Evolutionary conservation across 2,329 filamentous ascomycete species (phyloP), one percentile per base, ranked within the genome.

Genomic region (Basipetospora chlamydospora): DNA sequence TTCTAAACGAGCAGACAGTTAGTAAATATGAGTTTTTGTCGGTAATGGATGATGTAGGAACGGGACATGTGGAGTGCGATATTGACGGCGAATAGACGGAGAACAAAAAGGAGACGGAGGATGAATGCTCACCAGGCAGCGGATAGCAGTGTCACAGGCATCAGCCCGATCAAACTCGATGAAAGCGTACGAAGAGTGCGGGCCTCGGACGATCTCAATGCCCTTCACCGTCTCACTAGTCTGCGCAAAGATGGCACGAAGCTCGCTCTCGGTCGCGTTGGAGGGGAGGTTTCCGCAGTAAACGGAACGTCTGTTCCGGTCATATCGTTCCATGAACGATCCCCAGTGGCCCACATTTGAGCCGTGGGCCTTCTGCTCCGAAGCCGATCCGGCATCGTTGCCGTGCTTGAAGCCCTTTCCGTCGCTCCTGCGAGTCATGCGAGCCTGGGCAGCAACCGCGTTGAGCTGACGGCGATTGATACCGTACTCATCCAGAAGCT

Each of bases 81-180:
- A 10, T 12, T 20, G 16, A 7, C 22, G 22, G 6, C 22, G 22
- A 25, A 11, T 7, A 25, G 22, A 11, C 11, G 22, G 22, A 31
- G 9, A 18, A 6, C 12, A 12, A 6, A 16, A 26, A 26, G 13
- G 11, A 5, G 18, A 23, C 5, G 6, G 15, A 16, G 20, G 5
- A 17, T 18, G 28, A 12, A 21, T 25, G 51, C 58, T 54, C 50
- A 64, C 63, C 40, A 57, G 43, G 9, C 43, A 41, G 21, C 46
- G 43, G 10, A 62, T 50, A 0, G 59, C 57, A 16, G 50, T 39
- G 13, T 61, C 58, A 6, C 57, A 56, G 26, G 52, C 45, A 37
- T 61, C 53, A 4, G 53, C 50, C 3, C 52, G 51, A 3, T 40
- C 42, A 35, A 59, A 65, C 44, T 64, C 60, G 4, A 66, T 50